phyloP scores from a whole-genome alignment of 78 protist species.

The Isochrysis galbana region DNA sequence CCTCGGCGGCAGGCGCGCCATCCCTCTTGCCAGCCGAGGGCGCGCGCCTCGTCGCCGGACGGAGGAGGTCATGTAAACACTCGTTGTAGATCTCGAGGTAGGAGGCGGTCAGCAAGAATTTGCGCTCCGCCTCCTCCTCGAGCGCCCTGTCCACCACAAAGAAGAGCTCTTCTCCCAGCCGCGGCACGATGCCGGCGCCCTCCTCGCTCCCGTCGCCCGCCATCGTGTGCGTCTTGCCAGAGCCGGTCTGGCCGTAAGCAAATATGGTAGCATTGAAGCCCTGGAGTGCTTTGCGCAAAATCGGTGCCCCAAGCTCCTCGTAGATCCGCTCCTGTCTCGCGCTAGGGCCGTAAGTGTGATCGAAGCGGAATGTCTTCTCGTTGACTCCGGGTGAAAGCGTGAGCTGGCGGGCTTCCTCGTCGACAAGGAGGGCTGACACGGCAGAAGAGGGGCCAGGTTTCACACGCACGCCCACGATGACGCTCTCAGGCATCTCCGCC shows the following conservation, averaged over 20 bases:
- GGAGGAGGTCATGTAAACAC: slow-evolving; percentile 39
- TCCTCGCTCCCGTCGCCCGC: neutral
- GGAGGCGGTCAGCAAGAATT: neutral
- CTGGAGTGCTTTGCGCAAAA: neutral
- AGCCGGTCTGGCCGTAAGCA: slow-evolving; percentile 48
- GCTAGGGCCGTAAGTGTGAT: too few relatives aligned
- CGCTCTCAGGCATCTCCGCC: too few relatives aligned
- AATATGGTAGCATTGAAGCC: neutral
- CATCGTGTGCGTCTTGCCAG: too few relatives aligned
- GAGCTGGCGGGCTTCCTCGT: too few relatives aligned
- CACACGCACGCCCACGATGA: too few relatives aligned
- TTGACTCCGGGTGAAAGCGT: too few relatives aligned
- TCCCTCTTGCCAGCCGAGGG: neutral
- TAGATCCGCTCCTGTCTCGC: too few relatives aligned
- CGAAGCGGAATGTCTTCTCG: too few relatives aligned
- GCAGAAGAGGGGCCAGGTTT: too few relatives aligned
- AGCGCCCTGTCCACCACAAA: neutral
- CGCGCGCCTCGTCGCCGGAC: neutral
- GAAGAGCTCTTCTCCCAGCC: neutral
- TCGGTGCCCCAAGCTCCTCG: too few relatives aligned
- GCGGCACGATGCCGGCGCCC: slow-evolving; percentile 1
- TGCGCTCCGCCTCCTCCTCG: neutral
- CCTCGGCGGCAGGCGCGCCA: neutral
- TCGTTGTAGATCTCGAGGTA: slow-evolving; percentile 53
- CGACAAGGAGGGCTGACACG: too few relatives aligned